These are phyloP conservation scores for Penicillium sp. DNA, from an alignment of 2,329 filamentous ascomycete species.

Conservation along the genomic window DNA sequence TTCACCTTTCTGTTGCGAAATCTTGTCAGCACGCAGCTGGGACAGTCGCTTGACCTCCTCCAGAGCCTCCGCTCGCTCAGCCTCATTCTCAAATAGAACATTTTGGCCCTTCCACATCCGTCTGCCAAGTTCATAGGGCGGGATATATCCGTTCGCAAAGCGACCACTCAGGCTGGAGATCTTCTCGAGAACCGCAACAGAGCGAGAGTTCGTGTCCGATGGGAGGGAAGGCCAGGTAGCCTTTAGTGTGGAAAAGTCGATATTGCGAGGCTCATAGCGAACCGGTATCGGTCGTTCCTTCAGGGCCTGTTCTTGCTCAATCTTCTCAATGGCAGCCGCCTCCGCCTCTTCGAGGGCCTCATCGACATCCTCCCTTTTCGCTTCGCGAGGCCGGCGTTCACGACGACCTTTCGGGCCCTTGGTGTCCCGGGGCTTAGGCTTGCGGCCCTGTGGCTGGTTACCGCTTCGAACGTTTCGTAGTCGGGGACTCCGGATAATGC, in stretches of 20 bases:
- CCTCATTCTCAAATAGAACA: conserved; percentile 42
- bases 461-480: conserved; percentile 27
- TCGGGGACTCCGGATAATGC: conserved; percentile 37
- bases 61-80: conserved; percentile 42
- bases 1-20: conserved; percentile 43
- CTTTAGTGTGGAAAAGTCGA: conserved; percentile 36
- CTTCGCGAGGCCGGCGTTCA: conserved; percentile 8
- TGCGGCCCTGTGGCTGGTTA: conserved; percentile 24
- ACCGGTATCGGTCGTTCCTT: conserved; percentile 35
- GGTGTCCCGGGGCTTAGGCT: conserved; percentile 19
- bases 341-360: conserved; percentile 25
- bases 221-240: conserved; percentile 48
- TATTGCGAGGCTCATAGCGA: conserved; percentile 40
- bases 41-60: conserved; percentile 40
- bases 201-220: conserved; percentile 31
- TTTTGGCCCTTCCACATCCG: conserved; percentile 42
- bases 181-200: conserved; percentile 39
- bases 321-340: conserved; percentile 32
- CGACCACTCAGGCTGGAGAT: conserved; percentile 40
- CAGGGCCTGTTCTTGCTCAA: conserved; percentile 35
- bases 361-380: conserved; percentile 25
- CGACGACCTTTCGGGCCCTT: conserved; percentile 21
- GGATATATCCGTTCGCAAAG: conserved; percentile 39
- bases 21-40: conserved; percentile 36
- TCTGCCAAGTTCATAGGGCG: conserved; percentile 41